Conservation (phyloP, 768 basidiomycete species). For the Russula earlei region DNA sequence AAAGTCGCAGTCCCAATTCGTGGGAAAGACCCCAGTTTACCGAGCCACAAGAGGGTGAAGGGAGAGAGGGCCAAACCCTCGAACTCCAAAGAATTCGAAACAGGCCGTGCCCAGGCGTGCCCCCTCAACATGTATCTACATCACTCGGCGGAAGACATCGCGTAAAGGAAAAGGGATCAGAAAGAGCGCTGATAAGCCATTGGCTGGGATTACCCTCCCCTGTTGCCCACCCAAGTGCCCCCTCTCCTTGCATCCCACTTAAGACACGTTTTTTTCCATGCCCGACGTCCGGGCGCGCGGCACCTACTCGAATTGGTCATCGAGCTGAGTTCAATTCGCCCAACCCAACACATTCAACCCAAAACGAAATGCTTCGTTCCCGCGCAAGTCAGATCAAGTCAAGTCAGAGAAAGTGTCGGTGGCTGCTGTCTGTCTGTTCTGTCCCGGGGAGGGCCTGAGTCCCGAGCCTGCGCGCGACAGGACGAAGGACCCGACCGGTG, state of each 20-base stretch:
- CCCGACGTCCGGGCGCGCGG: slow-evolving; percentile 6
- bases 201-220: not conserved
- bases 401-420: too few species aligned
- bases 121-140: too few species aligned
- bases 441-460: too few species aligned
- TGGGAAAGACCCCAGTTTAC: slow-evolving; percentile 6
- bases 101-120: too few species aligned
- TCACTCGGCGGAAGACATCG: not conserved
- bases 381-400: slow-evolving; percentile 5
- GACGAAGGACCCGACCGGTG: too few species aligned
- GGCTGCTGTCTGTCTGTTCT: too few species aligned
- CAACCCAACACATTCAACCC: not conserved
- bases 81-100: slow-evolving; percentile 1
- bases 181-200: slow-evolving; percentile 2
- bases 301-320: not conserved
- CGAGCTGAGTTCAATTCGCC: not conserved
- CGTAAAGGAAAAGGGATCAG: not conserved
- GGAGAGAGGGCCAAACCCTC: not conserved
- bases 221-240: not conserved
- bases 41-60: not conserved
- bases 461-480: too few species aligned
- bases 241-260: not conserved
- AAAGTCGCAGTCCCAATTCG: too few species aligned
- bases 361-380: not conserved
- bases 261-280: not conserved